Evolutionary conservation across 1,139 yeast species (phyloP).

Genomic region (Pichia sp.): DNA sequence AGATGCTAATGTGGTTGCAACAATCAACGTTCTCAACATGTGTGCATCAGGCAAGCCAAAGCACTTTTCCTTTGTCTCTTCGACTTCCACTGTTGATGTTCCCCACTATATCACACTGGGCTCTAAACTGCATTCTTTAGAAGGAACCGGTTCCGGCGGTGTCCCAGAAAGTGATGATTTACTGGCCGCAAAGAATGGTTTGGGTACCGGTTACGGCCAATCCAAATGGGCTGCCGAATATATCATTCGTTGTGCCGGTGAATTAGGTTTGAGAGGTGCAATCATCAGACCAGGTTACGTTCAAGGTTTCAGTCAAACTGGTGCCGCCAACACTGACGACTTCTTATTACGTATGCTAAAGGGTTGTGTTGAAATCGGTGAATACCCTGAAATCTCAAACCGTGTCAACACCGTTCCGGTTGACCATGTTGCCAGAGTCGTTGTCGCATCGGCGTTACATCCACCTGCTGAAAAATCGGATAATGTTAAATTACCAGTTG

Average conservation of each 20-base stretch:
- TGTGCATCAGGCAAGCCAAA: slow-evolving; percentile 78
- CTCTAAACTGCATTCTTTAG: slow-evolving; percentile 43
- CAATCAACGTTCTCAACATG: slow-evolving; percentile 75
- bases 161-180: slow-evolving; percentile 76
- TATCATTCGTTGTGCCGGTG: slow-evolving; percentile 80
- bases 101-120: slow-evolving; percentile 73
- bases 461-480: slow-evolving; percentile 43
- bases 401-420: slow-evolving; percentile 96
- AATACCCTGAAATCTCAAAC: slow-evolving; percentile 77
- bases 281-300: slow-evolving; percentile 95
- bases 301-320: slow-evolving; percentile 76
- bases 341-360: slow-evolving; percentile 89
- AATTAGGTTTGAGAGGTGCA: slow-evolving; percentile 77
- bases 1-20: slow-evolving; percentile 88
- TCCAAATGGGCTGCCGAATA: slow-evolving; percentile 97
- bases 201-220: slow-evolving; percentile 94
- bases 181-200: slow-evolving; percentile 69
- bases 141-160: slow-evolving; percentile 57
- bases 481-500: slow-evolving; percentile 45
- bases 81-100: slow-evolving; percentile 88
- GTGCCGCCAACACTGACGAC: slow-evolving; percentile 93
- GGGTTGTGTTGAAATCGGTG: slow-evolving; percentile 85
- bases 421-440: slow-evolving; percentile 92
- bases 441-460: slow-evolving; percentile 71
- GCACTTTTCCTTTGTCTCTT: slow-evolving; percentile 83